Percentiles rank a stretch among this genome's conserved stretches.
These are phyloP conservation scores for Saccharomycopsis microspora DNA, from an alignment of 805 yeast genomes.

Conservation along the genomic window DNA sequence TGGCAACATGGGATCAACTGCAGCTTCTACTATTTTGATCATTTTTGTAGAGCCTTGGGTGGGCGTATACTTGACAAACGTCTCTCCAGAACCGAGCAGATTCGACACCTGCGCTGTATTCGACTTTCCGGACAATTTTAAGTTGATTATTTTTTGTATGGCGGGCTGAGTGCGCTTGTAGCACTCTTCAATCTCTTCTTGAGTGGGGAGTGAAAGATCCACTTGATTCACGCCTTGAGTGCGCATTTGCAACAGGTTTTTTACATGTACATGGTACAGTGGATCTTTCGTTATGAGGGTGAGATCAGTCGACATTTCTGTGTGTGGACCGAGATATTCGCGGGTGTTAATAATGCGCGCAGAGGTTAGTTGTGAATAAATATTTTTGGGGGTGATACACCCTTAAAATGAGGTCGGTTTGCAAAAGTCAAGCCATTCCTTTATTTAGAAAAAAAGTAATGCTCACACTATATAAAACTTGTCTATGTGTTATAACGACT, in stretches of 20 bases:
- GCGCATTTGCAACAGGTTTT: slow-evolving; percentile 2
- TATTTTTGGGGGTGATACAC: too few relatives aligned
- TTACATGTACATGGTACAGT: not conserved
- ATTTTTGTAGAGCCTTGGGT: slow-evolving; percentile 24
- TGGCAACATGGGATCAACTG: slow-evolving; percentile 81
- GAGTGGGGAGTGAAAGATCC: slow-evolving; percentile 10
- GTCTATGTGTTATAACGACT: too few relatives aligned
- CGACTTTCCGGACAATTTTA: not conserved
- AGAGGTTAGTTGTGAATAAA: too few relatives aligned
- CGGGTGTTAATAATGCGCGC: too few relatives aligned
- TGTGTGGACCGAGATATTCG: too few relatives aligned
- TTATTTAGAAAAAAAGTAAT: too few relatives aligned
- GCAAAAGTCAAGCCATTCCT: too few relatives aligned
- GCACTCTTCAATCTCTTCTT: slow-evolving; percentile 6
- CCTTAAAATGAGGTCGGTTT: too few relatives aligned
- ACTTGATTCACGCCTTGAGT: not conserved
- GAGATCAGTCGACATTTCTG: too few relatives aligned
- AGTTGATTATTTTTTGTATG: slow-evolving; percentile 5
- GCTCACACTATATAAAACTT: too few relatives aligned
- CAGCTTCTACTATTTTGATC: slow-evolving; percentile 54
- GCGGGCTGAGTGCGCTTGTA: slow-evolving; percentile 5
- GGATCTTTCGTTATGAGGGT: too few relatives aligned
- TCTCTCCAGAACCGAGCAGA: not conserved
- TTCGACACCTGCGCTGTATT: not conserved
- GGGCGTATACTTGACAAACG: slow-evolving; percentile 12